A percentile compares a stretch with the other conserved stretches of the same genome.
phyloP scores from a whole-genome alignment of 805 yeast species.

The Debaryomyces tyrocola region DNA sequence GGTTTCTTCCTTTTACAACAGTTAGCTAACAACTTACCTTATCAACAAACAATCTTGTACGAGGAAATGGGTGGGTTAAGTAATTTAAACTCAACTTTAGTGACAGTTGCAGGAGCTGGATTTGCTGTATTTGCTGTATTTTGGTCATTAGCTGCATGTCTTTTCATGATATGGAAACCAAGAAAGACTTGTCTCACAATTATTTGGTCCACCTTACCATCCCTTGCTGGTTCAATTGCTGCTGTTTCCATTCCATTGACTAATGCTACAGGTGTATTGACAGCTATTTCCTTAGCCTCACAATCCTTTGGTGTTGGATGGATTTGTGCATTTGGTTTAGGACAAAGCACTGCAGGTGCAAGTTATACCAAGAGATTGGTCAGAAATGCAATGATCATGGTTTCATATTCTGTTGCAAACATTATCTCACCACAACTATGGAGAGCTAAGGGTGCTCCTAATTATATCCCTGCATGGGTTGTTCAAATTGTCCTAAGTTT shows the following conservation, averaged over 20 bases:
- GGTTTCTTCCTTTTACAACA: constrained; percentile 43
- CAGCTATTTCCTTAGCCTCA: constrained; percentile 48
- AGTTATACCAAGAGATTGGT: constrained; percentile 48
- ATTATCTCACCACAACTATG: constrained; percentile 59
- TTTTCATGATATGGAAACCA: constrained; percentile 28
- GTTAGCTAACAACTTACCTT: constrained; percentile 53
- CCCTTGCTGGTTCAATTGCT: constrained; percentile 46
- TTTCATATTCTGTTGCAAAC: constrained; percentile 49
- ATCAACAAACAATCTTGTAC: constrained; percentile 52
- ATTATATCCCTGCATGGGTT: constrained; percentile 39
- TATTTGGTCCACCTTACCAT: constrained; percentile 39
- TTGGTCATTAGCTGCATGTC: constrained; percentile 36
- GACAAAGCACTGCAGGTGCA: constrained; percentile 35
- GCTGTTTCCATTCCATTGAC: constrained; percentile 46
- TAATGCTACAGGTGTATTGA: constrained; percentile 41
- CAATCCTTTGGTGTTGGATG: constrained; percentile 46
- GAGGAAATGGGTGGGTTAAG: constrained; percentile 42
- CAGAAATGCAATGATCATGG: constrained; percentile 45
- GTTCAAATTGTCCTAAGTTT: constrained; percentile 57
- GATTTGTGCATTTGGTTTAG: constrained; percentile 26
- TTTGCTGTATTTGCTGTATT: constrained; percentile 25
- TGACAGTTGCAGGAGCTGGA: constrained; percentile 55
- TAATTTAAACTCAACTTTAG: constrained; percentile 49
- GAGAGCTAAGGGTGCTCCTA: constrained; percentile 47
- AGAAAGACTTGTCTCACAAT: constrained; percentile 38